Conservation (phyloP, 805 yeast species). For the Suhomyces emberorum region DNA sequence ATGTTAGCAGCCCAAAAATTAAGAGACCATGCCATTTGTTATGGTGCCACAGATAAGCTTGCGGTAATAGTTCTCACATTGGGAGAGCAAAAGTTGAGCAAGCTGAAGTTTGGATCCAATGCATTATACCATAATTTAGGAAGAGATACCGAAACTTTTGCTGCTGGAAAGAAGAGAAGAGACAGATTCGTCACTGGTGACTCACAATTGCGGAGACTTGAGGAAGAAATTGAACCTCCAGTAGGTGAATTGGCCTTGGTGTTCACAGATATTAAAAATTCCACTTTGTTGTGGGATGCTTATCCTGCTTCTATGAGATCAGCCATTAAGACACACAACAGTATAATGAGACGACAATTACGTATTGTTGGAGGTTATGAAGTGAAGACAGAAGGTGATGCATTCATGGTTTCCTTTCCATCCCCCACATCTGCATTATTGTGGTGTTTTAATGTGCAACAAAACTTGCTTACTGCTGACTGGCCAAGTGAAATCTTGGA, state of each 20-base stretch:
- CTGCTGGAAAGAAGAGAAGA: slow-evolving; percentile 37
- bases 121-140: slow-evolving; percentile 38
- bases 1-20: slow-evolving; percentile 89
- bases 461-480: slow-evolving; percentile 73
- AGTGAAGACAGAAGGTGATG: slow-evolving; percentile 99
- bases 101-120: slow-evolving; percentile 25
- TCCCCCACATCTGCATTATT: slow-evolving; percentile 84
- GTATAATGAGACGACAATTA: slow-evolving; percentile 89
- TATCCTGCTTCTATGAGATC: slow-evolving; percentile 93
- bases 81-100: slow-evolving; percentile 44
- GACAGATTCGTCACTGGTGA: slow-evolving; percentile 60
- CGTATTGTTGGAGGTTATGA: slow-evolving; percentile 96
- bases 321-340: slow-evolving; percentile 91
- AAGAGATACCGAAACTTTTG: slow-evolving; percentile 32
- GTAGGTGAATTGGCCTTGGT: slow-evolving; percentile 93
- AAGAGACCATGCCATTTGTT: slow-evolving; percentile 91
- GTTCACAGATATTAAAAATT: slow-evolving; percentile 94
- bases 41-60: slow-evolving; percentile 78
- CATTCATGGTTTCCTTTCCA: slow-evolving; percentile 96
- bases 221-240: slow-evolving; percentile 92
- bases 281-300: slow-evolving; percentile 91
- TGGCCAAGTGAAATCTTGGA: slow-evolving; percentile 95
- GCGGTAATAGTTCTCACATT: slow-evolving; percentile 78
- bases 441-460: slow-evolving; percentile 94
- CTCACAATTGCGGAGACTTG: slow-evolving; percentile 74